These are phyloP conservation scores for Oryza punctata DNA, from an alignment of 176 grass and related monocot species.

Conservation along the genomic window DNA sequence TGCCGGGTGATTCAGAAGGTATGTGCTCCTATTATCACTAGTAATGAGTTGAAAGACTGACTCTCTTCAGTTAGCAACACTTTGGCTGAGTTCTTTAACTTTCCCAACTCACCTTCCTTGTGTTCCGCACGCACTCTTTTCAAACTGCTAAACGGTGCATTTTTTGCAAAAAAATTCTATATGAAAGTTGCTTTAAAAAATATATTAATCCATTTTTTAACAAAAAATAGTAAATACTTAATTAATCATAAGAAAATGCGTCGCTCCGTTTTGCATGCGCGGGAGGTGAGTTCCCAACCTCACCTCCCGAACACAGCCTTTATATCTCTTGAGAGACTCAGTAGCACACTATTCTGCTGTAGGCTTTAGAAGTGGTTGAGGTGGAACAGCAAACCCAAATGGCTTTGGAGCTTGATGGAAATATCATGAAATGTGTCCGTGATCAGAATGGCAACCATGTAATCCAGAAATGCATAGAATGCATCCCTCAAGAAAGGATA, in stretches of 20 bases:
- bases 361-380: slow-evolving; percentile 95
- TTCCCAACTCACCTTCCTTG: no score
- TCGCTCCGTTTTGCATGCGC: no score
- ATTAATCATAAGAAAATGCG: no score
- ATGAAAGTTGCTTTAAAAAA: no score
- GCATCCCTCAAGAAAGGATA: slow-evolving; percentile 79
- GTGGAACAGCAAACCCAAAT: slow-evolving; percentile 86
- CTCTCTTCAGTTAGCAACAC: not conserved
- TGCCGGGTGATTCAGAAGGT: slow-evolving; percentile 99
- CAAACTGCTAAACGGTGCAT: no score
- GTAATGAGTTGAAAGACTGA: not conserved
- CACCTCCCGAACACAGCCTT: no score
- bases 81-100: no score
- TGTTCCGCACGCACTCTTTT: no score
- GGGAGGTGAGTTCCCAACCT: no score
- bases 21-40: slow-evolving; percentile 21
- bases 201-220: no score
- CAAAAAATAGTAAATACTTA: no score
- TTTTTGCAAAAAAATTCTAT: no score
- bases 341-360: slow-evolving; percentile 33
- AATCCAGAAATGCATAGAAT: slow-evolving; percentile 98
- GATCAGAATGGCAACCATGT: slow-evolving; percentile 99
- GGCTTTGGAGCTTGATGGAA: slow-evolving; percentile 84
- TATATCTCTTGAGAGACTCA: slow-evolving; percentile 5
- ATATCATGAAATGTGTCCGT: slow-evolving; percentile 84